Evolutionary conservation across 768 basidiomycete species (phyloP).

Genomic region (Phanerochaete carnosa): DNA sequence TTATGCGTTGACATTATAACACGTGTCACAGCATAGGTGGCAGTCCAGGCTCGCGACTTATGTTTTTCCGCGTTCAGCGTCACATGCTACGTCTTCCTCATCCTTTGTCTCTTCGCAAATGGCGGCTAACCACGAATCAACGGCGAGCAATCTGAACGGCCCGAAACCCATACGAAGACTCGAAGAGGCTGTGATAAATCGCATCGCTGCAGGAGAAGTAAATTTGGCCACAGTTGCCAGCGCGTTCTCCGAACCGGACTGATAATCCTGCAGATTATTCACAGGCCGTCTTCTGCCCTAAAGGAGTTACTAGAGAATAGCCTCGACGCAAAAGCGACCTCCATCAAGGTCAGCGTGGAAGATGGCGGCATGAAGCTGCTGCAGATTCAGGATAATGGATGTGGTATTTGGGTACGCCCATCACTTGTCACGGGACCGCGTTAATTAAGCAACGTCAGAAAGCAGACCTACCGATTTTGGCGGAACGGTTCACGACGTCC

Average conservation of each 20-base stretch:
- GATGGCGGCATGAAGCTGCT: conserved; percentile 94
- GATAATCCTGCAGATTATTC: conserved; percentile 59
- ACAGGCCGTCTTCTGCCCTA: conserved; percentile 88
- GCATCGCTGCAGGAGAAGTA: conserved; percentile 18
- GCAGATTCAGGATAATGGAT: conserved; percentile 96
- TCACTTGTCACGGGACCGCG: background rate
- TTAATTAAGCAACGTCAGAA: conserved; percentile 45
- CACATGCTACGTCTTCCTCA: background rate
- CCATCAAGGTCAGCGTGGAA: conserved; percentile 84
- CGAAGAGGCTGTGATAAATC: conserved; percentile 17
- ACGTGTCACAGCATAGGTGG: background rate
- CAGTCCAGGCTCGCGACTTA: background rate
- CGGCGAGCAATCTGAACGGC: background rate
- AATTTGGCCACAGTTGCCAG: background rate
- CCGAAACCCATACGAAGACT: conserved; percentile 14
- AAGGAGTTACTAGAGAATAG: conserved; percentile 96
- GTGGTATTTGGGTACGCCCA: conserved; percentile 81
- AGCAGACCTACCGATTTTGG: conserved; percentile 84
- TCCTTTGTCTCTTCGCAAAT: background rate
- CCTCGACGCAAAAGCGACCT: conserved; percentile 89
- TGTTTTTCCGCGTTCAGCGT: background rate
- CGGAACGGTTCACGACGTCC: conserved; percentile 94
- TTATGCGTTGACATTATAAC: background rate
- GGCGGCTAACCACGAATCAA: background rate
- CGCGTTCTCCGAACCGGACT: background rate